A percentile compares a stretch with the other conserved stretches of the same genome.
Conservation (phyloP, 176 grass and related monocot genomes). For the Areca catechu region DNA sequence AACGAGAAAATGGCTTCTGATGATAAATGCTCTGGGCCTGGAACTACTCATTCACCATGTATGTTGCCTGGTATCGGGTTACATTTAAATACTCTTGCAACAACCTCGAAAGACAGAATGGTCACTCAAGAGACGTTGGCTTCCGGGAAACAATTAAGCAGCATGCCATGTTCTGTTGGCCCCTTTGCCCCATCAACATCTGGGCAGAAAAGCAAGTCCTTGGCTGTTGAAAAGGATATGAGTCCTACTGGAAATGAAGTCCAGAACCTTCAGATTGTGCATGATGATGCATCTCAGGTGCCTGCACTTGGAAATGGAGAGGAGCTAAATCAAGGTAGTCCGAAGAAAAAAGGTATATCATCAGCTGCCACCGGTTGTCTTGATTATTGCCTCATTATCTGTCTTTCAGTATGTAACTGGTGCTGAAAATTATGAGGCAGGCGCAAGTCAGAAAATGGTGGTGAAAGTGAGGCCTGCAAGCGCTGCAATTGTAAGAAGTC, state of each 20-base stretch:
- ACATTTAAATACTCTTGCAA: slow-evolving; percentile 80
- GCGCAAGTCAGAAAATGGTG: slow-evolving; percentile 61
- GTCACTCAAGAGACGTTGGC: slow-evolving; percentile 22
- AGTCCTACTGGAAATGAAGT: slow-evolving; percentile 15
- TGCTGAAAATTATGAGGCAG: slow-evolving; percentile 32
- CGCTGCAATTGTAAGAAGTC: slow-evolving; percentile 99
- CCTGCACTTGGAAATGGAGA: slow-evolving; percentile 40
- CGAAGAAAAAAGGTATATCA: slow-evolving; percentile 79
- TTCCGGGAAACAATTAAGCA: slow-evolving; percentile 40
- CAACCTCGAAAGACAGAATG: slow-evolving; percentile 57
- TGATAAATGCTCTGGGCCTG: slow-evolving; percentile 28
- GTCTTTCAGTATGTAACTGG: background rate
- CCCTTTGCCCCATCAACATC: slow-evolving; percentile 28
- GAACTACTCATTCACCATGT: slow-evolving; percentile 31
- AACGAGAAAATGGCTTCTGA: slow-evolving; percentile 45
- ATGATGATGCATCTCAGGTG: slow-evolving; percentile 37
- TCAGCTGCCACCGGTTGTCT: background rate
- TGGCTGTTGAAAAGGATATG: slow-evolving; percentile 44
- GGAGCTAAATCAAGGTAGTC: slow-evolving; percentile 55
- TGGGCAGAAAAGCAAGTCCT: slow-evolving; percentile 38
- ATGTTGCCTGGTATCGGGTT: slow-evolving; percentile 74
- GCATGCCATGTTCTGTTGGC: slow-evolving; percentile 24
- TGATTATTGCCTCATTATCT: background rate
- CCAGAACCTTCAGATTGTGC: slow-evolving; percentile 30
- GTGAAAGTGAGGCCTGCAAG: slow-evolving; percentile 81